Percentiles rank a stretch among this genome's conserved stretches.
These are phyloP conservation scores for Fusarium nanum DNA, from an alignment of 2,329 filamentous ascomycete species.

Conservation along the genomic window DNA sequence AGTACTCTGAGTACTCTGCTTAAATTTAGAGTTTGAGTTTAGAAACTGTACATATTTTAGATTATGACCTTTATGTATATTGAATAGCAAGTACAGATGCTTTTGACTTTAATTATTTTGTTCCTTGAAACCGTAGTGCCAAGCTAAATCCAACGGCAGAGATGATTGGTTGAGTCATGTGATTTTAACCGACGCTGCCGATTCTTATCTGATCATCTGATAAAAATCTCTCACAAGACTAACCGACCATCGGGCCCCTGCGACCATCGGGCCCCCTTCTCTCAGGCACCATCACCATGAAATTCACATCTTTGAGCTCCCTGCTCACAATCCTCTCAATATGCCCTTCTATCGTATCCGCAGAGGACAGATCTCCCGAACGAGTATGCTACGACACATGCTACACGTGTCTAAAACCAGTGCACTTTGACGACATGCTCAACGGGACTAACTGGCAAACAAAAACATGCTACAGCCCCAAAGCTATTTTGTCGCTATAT, in stretches of 20 bases:
- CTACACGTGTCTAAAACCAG: conserved; percentile 42
- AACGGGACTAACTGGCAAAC: conserved; percentile 33
- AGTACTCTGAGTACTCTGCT: conserved; percentile 43
- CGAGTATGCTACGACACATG: conserved; percentile 52
- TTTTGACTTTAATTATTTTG: not conserved
- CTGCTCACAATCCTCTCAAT: conserved; percentile 1
- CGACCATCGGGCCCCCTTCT: not conserved
- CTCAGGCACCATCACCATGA: conserved; percentile 33
- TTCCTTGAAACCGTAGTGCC: not conserved
- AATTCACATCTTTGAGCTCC: conserved; percentile 1
- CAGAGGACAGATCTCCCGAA: conserved; percentile 21
- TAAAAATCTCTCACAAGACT: conserved; percentile 40
- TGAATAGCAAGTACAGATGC: not conserved
- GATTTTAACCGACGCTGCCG: not conserved
- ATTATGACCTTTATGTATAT: not conserved
- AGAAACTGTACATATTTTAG: not conserved
- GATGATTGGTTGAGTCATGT: not conserved
- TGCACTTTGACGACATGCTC: conserved; percentile 50
- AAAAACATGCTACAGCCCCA: conserved; percentile 48
- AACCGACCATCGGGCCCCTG: conserved; percentile 5
- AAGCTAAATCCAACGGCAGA: too few relatives aligned
- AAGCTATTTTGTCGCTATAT: conserved; percentile 50
- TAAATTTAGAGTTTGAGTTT: not conserved
- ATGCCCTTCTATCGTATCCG: not conserved
- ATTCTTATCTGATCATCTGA: conserved; percentile 49